These are phyloP conservation scores for Pelargonium exstipulatum DNA, from an alignment of 441 rosid species.

Conservation along the genomic window DNA sequence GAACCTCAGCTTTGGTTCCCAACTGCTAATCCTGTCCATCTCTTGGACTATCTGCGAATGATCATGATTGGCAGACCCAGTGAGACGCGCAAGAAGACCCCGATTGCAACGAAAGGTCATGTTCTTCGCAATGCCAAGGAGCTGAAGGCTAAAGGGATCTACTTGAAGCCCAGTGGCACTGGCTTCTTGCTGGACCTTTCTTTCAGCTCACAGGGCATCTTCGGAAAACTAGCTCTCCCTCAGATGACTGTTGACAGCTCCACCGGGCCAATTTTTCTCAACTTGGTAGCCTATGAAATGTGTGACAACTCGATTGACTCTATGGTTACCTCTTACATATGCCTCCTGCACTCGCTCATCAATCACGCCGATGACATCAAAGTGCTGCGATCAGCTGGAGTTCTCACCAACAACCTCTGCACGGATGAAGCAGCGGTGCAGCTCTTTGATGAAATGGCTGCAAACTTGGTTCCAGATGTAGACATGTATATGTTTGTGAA, in stretches of 20 bases:
- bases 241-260: not conserved
- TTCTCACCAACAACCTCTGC: not conserved
- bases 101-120: not conserved
- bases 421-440: too few species aligned
- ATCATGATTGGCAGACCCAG: not conserved
- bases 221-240: not conserved
- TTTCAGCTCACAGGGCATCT: not conserved
- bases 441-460: not conserved
- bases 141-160: not conserved
- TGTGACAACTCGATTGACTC: not conserved
- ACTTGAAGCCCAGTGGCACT: not conserved
- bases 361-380: not conserved
- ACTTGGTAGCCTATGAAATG: not conserved
- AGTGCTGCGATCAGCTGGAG: not conserved
- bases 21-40: not conserved
- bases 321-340: not conserved
- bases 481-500: not conserved
- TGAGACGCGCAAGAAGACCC: not conserved
- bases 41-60: not conserved
- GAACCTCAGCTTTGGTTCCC: not conserved
- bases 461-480: not conserved
- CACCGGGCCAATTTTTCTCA: not conserved
- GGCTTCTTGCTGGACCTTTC: not conserved
- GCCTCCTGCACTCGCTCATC: not conserved
- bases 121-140: not conserved